phyloP scores from a whole-genome alignment of 2,329 filamentous ascomycete species.

The Colletotrichum phormii region DNA sequence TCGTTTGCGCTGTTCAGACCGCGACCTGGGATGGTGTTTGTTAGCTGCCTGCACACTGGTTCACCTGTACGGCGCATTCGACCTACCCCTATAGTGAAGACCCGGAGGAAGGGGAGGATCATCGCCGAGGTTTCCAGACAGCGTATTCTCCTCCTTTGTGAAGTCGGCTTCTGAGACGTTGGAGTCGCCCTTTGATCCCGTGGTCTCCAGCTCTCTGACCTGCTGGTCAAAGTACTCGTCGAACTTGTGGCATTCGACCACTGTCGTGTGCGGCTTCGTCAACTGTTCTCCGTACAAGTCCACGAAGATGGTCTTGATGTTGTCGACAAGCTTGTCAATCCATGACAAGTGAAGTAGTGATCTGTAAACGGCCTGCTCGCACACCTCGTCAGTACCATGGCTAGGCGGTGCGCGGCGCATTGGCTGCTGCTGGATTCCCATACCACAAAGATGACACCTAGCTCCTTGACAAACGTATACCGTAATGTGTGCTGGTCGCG shows the following conservation, averaged over 20 bases:
- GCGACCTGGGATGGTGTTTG: slow-evolving; percentile 41
- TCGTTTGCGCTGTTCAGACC: slow-evolving; percentile 48
- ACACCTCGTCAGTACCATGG: slow-evolving; percentile 24
- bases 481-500: slow-evolving; percentile 95
- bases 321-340: slow-evolving; percentile 97
- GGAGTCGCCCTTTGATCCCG: slow-evolving; percentile 51
- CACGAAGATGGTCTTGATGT: slow-evolving; percentile 91
- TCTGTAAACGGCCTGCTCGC: slow-evolving; percentile 87
- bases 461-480: slow-evolving; percentile 92
- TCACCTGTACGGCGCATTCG: neutral
- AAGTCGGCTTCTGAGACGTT: slow-evolving; percentile 43
- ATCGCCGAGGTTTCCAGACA: slow-evolving; percentile 51
- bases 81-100: slow-evolving; percentile 36
- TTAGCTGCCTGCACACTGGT: slow-evolving; percentile 4
- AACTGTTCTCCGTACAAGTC: slow-evolving; percentile 91
- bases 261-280: slow-evolving; percentile 81
- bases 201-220: slow-evolving; percentile 80
- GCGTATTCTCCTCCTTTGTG: slow-evolving; percentile 47
- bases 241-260: slow-evolving; percentile 83
- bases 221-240: slow-evolving; percentile 96
- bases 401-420: neutral
- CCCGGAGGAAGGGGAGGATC: slow-evolving; percentile 47
- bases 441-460: slow-evolving; percentile 95
- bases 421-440: neutral
- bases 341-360: slow-evolving; percentile 94